These are phyloP conservation scores for Volvox reticuliferus DNA, from an alignment of 139 green algal species.

Conservation along the genomic window DNA sequence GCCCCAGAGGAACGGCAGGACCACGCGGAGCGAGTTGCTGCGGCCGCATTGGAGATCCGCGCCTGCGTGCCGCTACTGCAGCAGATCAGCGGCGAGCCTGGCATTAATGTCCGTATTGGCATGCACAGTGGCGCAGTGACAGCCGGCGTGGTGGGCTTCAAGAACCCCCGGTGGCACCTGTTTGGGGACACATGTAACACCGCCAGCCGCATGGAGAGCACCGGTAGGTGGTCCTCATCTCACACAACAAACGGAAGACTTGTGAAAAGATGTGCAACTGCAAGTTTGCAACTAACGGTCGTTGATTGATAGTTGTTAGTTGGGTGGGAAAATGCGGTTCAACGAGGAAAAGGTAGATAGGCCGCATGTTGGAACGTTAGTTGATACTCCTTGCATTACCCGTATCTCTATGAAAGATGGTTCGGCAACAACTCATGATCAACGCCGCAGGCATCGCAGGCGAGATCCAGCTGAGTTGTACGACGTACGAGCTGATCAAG, in stretches of 20 bases:
- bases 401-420: too few species aligned
- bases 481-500: constrained; percentile 38
- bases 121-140: constrained; percentile 53
- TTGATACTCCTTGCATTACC: too few species aligned
- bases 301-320: too few species aligned
- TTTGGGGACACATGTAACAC: constrained; percentile 53
- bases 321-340: too few species aligned
- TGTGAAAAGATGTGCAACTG: too few species aligned
- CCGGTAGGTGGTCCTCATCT: constrained; percentile 23
- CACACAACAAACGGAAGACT: too few species aligned
- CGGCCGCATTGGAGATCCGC: constrained; percentile 42
- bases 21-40: constrained; percentile 38
- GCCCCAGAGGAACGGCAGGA: constrained; percentile 10
- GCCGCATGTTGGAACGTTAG: too few species aligned
- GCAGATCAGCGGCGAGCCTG: constrained; percentile 42
- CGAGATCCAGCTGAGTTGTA: constrained; percentile 33
- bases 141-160: constrained; percentile 47
- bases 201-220: constrained; percentile 51
- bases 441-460: constrained; percentile 15
- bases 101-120: constrained; percentile 57
- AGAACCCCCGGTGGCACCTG: constrained; percentile 49
- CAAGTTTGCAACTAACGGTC: too few species aligned
- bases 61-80: constrained; percentile 45
- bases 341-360: too few species aligned
- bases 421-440: too few species aligned